Percentiles rank a stretch among this genome's conserved stretches.
These are phyloP conservation scores for Crithidia acanthocephali DNA, from an alignment of 208 protist genomes.

Conservation along the genomic window DNA sequence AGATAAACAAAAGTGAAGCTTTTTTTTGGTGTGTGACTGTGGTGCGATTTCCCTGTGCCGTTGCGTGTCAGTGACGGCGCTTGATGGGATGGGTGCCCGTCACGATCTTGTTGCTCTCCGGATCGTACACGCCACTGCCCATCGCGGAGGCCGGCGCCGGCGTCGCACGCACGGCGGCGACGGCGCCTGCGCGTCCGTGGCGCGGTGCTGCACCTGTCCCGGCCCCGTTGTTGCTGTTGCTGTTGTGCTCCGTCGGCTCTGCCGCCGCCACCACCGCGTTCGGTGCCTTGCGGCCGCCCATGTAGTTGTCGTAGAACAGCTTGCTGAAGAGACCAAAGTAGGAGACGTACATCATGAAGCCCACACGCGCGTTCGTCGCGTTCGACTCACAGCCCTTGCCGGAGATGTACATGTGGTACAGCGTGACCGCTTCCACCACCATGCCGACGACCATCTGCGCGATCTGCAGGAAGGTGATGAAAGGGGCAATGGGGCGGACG, in stretches of 20 bases:
- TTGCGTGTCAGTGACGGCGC: constrained; percentile 16
- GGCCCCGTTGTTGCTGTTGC: not conserved
- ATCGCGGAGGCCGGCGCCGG: not conserved
- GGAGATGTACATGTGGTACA: constrained; percentile 52
- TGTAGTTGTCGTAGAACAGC: constrained; percentile 86
- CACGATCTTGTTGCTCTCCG: constrained; percentile 1
- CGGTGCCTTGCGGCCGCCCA: constrained; percentile 20
- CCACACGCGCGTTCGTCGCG: constrained; percentile 55
- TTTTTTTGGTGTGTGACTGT: too few species aligned
- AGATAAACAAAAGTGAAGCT: too few species aligned
- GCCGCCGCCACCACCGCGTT: too few species aligned
- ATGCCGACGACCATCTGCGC: constrained; percentile 94
- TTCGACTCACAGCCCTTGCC: constrained; percentile 61
- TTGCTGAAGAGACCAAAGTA: constrained; percentile 93
- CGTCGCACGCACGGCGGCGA: not conserved
- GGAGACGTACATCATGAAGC: constrained; percentile 91
- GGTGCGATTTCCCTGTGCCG: too few species aligned
- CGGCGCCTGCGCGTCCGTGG: not conserved
- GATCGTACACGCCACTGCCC: not conserved
- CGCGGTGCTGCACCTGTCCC: not conserved
- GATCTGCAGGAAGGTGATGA: constrained; percentile 91
- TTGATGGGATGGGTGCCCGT: constrained; percentile 10
- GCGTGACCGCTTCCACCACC: constrained; percentile 49
- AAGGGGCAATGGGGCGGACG: constrained; percentile 74
- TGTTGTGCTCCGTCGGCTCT: not conserved